Conservation (phyloP, 495 filamentous ascomycete species). For the Tirmania nivea region DNA sequence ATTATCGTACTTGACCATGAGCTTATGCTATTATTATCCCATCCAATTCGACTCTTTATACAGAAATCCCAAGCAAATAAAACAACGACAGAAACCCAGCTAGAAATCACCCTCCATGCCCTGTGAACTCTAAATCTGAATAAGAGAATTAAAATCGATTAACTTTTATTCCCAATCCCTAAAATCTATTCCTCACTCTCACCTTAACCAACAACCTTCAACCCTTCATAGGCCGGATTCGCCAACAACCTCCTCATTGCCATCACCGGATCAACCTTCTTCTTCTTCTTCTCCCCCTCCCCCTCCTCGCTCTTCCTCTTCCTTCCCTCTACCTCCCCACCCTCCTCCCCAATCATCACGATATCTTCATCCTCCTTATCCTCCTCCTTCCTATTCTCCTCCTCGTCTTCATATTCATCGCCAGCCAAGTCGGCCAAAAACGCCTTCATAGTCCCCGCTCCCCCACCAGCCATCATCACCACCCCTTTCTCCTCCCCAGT, state of each 20-base stretch:
- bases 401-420: constrained; percentile 21
- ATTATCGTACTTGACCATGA: no score
- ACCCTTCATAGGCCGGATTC: constrained; percentile 25
- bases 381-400: constrained; percentile 4
- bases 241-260: constrained; percentile 24
- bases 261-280: constrained; percentile 20
- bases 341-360: not conserved
- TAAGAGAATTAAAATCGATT: no score
- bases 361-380: constrained; percentile 12
- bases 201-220: constrained; percentile 20
- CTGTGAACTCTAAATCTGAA: no score
- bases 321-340: constrained; percentile 9
- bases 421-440: constrained; percentile 26
- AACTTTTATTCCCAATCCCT: no score
- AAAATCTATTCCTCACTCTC: no score
- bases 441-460: constrained; percentile 28
- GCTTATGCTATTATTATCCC: no score
- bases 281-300: constrained; percentile 7
- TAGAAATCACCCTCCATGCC: no score
- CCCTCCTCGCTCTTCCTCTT: constrained; percentile 10
- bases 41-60: no score
- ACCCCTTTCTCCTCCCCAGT: constrained; percentile 20
- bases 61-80: no score
- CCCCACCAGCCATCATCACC: constrained; percentile 27
- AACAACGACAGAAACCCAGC: no score